Conservation (phyloP, 306 rosid species). For the Sicyos edulis region DNA sequence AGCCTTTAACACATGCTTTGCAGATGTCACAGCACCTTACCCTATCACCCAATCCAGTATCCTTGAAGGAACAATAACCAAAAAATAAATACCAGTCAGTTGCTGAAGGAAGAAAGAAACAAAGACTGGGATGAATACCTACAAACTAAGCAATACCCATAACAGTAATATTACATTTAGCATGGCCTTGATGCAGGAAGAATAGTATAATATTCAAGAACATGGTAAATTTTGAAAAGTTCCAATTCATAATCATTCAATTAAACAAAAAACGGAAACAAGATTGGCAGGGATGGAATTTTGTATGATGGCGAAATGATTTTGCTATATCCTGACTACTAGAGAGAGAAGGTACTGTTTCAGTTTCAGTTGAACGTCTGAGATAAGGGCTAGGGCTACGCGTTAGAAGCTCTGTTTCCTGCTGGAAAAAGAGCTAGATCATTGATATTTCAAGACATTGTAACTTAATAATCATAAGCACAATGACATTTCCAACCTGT, state of each 20-base stretch:
- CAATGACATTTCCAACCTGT: slow-evolving; percentile 22
- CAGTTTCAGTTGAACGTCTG: no score
- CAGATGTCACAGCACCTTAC: slow-evolving; percentile 36
- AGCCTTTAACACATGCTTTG: slow-evolving; percentile 30
- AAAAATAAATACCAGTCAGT: neutral
- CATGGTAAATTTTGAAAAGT: neutral
- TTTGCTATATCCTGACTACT: neutral
- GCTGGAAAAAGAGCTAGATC: slow-evolving; percentile 4
- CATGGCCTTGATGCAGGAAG: neutral
- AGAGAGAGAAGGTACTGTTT: neutral
- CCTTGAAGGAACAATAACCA: slow-evolving; percentile 22
- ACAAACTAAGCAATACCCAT: neutral
- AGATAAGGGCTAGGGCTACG: slow-evolving; percentile 23
- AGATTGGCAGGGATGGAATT: neutral
- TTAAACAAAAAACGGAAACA: neutral
- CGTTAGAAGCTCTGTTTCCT: slow-evolving; percentile 19
- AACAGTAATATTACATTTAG: neutral
- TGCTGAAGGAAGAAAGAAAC: slow-evolving; percentile 2
- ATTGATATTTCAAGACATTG: neutral
- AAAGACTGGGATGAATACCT: neutral
- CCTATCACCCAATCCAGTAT: slow-evolving; percentile 28
- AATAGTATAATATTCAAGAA: neutral
- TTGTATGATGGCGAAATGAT: neutral
- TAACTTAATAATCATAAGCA: neutral
- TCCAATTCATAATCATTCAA: neutral